Evolutionary conservation across 2,329 filamentous ascomycete species (phyloP), one percentile per base, ranked within the genome.

Genomic region (Setomelanomma holmii): DNA sequence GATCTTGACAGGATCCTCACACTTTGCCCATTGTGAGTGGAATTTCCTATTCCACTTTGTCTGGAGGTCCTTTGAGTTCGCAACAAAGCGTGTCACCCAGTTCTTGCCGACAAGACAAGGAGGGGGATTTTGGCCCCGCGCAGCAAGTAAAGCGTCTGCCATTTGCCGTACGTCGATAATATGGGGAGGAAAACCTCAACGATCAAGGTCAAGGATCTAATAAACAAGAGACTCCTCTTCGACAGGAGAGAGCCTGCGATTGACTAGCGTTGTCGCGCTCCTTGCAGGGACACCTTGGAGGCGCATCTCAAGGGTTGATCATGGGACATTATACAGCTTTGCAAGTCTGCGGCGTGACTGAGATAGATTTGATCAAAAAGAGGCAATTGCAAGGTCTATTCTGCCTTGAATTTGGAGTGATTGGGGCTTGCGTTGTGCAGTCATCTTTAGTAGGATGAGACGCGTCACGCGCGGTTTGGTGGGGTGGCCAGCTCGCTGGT

Each of bases 221-320:
- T 27, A 12, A 27, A 27, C 24, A 27, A 27, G 12, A 27, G 24
- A 27, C 24, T 12, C 12, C n/a, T 36, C 34, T 17, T 36, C 34
- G 4, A 35, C 12, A 40, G 38, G 34, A 17, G 17, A 22, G 46
- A 55, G 53, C 53, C 48, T 55, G 50, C 47, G 47, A 20, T 55
- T 52, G 8, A 35, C n/a, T 36, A 5, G 34, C 12, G 11, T 36
- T 14, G 16, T n/a, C 12, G 34, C 34, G 11, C 16, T 14, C 5
- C 16, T 39, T 17, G 35, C 19, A 39, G 35, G 35, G 35, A 39
- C 35, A 19, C 35, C n/a, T 39, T 39, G 35, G 19, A 20, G 53
- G 44, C 45, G 38, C 12, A 5, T 14, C 6, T 38, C 16, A 11
- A 56, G 45, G 1, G 40, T 56, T 5, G 42, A 48, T 44, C 30